phyloP scores from a whole-genome alignment of 2,329 filamentous ascomycete species.

The Monosporascus sp. region DNA sequence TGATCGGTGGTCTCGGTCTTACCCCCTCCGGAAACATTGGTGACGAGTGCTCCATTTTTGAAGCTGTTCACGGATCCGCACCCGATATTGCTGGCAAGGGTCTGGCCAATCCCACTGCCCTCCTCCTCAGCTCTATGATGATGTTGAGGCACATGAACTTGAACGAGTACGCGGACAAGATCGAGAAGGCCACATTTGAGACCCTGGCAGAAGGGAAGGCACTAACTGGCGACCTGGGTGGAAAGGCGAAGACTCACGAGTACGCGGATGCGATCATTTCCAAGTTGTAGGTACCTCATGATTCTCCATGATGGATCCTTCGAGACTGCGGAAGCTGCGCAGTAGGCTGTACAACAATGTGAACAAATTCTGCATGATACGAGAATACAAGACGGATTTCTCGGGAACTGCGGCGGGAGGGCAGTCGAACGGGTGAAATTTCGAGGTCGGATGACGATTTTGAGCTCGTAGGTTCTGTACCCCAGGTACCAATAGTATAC shows the following conservation, averaged over 20 bases:
- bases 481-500: too few relatives aligned
- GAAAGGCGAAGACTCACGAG: conserved; percentile 92
- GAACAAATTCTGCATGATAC: conserved; percentile 18
- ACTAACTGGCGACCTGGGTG: conserved; percentile 92
- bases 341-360: conserved; percentile 25
- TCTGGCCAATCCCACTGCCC: conserved; percentile 93
- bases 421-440: too few relatives aligned
- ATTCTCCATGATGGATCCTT: conserved; percentile 18
- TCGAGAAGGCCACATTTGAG: conserved; percentile 92
- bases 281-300: conserved; percentile 46
- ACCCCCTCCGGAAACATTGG: conserved; percentile 98
- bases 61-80: conserved; percentile 96
- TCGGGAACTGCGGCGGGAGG: too few relatives aligned
- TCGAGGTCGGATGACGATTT: too few relatives aligned
- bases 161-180: conserved; percentile 74
- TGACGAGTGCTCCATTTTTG: conserved; percentile 99
- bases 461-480: too few relatives aligned
- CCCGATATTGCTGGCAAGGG: conserved; percentile 95
- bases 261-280: conserved; percentile 88
- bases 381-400: background rate
- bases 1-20: conserved; percentile 95
- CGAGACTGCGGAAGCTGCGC: conserved; percentile 14
- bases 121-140: conserved; percentile 96
- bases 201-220: conserved; percentile 94
- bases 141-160: conserved; percentile 99